Percentiles rank a stretch among this genome's conserved stretches.
Evolutionary conservation across 1,284 basidiomycete genomes (phyloP).

Genomic region (Veloboletus limbatus): DNA sequence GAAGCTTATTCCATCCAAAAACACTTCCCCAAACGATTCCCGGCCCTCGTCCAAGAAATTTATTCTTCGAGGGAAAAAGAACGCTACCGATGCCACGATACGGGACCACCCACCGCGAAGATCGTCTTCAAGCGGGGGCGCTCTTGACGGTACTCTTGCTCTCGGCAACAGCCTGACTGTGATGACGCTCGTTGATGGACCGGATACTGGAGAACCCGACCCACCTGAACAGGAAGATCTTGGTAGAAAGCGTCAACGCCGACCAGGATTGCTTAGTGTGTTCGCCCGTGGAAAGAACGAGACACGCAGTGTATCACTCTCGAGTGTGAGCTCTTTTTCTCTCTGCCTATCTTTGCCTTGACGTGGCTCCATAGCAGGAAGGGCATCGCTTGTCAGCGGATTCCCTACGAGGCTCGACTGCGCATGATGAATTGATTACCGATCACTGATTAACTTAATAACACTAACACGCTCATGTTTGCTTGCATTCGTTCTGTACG

Average conservation of each 20-base stretch:
- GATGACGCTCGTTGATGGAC: slow-evolving; percentile 23
- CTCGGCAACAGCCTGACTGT: slow-evolving; percentile 12
- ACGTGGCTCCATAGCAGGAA: slow-evolving; percentile 3
- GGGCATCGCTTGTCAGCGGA: slow-evolving; percentile 11
- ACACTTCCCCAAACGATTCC: slow-evolving; percentile 34
- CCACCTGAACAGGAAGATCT: slow-evolving; percentile 7
- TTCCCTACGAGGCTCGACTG: slow-evolving; percentile 1
- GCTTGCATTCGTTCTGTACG: slow-evolving; percentile 1
- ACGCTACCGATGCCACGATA: slow-evolving; percentile 11
- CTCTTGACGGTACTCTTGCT: not conserved
- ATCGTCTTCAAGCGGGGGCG: slow-evolving; percentile 22
- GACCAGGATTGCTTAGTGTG: slow-evolving; percentile 27
- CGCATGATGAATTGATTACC: slow-evolving; percentile 6
- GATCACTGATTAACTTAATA: slow-evolving; percentile 11
- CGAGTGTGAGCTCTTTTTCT: slow-evolving; percentile 17
- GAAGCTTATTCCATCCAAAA: slow-evolving; percentile 57
- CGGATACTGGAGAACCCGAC: slow-evolving; percentile 14
- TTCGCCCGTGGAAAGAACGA: slow-evolving; percentile 28
- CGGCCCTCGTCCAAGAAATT: slow-evolving; percentile 25
- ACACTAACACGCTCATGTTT: not conserved
- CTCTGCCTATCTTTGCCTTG: not conserved
- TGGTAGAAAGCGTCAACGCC: slow-evolving; percentile 14
- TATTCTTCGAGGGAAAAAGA: slow-evolving; percentile 22
- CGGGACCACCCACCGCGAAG: slow-evolving; percentile 14
- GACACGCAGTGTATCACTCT: not conserved